These are phyloP conservation scores for Canna indica DNA, from an alignment of 176 grass and related monocot genomes.

Conservation along the genomic window DNA sequence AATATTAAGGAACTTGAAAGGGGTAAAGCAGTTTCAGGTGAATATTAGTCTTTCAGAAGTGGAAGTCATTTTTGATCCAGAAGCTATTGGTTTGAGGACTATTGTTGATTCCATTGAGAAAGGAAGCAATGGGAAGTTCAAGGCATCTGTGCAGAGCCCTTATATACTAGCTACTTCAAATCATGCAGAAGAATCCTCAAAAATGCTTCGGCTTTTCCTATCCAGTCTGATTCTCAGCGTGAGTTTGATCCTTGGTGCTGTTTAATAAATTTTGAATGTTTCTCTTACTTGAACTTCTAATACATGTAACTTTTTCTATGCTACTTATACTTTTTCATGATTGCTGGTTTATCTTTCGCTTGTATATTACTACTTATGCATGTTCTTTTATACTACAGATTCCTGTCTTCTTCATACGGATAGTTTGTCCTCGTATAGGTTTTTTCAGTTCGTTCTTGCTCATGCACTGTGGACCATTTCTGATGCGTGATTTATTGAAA, in stretches of 20 bases:
- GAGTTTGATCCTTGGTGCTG: constrained; percentile 32
- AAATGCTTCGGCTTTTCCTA: constrained; percentile 75
- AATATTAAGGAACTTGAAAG: constrained; percentile 49
- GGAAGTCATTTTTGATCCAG: constrained; percentile 70
- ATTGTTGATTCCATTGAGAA: constrained; percentile 70
- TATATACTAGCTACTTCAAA: constrained; percentile 67
- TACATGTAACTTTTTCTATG: not conserved
- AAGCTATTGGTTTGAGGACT: constrained; percentile 59
- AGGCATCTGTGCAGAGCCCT: constrained; percentile 60
- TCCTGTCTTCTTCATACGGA: constrained; percentile 88
- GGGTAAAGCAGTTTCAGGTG: constrained; percentile 49
- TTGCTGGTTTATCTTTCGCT: not conserved
- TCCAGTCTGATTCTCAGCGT: constrained; percentile 86
- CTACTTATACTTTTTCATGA: not conserved
- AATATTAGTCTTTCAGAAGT: constrained; percentile 48
- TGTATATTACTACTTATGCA: constrained; percentile 19
- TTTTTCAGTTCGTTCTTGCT: constrained; percentile 51
- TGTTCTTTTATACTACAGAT: constrained; percentile 39
- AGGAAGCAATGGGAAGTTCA: constrained; percentile 56
- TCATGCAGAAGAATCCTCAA: constrained; percentile 76
- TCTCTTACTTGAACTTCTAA: not conserved
- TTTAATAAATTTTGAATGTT: not conserved
- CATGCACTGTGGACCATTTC: constrained; percentile 70
- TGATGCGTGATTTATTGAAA: constrained; percentile 65
- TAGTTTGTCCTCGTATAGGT: constrained; percentile 70